Evolutionary conservation across 345 rosid species (phyloP).

Genomic region (Dipteronia sinensis): DNA sequence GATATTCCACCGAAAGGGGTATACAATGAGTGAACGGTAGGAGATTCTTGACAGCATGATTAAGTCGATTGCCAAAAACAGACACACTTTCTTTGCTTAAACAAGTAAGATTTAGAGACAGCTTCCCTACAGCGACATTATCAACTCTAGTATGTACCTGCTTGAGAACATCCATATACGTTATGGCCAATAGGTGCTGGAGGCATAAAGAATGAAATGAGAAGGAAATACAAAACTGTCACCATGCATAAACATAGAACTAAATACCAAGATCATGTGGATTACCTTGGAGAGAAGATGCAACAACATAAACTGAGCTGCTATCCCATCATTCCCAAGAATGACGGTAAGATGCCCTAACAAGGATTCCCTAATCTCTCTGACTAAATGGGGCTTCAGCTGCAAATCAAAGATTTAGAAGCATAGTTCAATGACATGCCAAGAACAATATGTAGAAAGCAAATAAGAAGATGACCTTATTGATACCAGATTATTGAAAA

Average conservation of each 20-base stretch:
- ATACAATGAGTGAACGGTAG: constrained; percentile 67
- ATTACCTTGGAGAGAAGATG: constrained; percentile 86
- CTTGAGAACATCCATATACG: neutral
- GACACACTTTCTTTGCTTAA: constrained; percentile 69
- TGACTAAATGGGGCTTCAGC: constrained; percentile 59
- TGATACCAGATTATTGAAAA: neutral
- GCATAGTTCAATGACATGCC: neutral
- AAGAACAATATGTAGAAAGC: neutral
- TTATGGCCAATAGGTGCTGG: neutral
- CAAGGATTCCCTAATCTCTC: constrained; percentile 63
- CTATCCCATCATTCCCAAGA: constrained; percentile 80
- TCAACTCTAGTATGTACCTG: constrained; percentile 88
- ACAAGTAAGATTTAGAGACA: constrained; percentile 70
- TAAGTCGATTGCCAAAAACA: constrained; percentile 56
- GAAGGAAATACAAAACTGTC: neutral
- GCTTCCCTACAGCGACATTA: constrained; percentile 84
- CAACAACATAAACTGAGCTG: constrained; percentile 68
- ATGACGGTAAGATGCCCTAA: constrained; percentile 64
- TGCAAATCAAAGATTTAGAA: constrained; percentile 31
- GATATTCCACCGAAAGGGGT: constrained; percentile 68
- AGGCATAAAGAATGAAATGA: neutral
- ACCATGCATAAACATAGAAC: neutral
- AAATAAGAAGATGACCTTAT: neutral
- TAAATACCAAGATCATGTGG: constrained; percentile 3
- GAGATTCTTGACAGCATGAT: constrained; percentile 52